Evolutionary conservation across 2,329 filamentous ascomycete genomes (phyloP).

Genomic region (Penicillium frequentans): DNA sequence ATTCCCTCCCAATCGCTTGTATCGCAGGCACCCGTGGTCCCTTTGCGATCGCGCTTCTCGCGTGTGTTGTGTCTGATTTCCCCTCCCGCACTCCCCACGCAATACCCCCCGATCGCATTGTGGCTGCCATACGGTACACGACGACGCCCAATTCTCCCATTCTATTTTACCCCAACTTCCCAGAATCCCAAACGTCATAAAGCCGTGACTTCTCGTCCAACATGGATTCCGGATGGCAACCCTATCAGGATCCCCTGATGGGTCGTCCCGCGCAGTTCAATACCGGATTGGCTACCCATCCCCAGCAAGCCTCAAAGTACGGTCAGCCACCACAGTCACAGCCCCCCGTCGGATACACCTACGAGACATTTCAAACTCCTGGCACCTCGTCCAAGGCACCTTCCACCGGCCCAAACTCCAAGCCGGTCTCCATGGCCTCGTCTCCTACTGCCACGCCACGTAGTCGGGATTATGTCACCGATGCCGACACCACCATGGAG

Average conservation of each 20-base stretch:
- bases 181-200: background rate
- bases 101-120: constrained; percentile 32
- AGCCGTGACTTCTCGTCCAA: background rate
- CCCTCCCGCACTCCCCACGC: constrained; percentile 23
- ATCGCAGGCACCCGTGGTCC: constrained; percentile 15
- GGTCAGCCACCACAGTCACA: constrained; percentile 48
- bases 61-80: constrained; percentile 26
- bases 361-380: constrained; percentile 64
- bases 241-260: constrained; percentile 63
- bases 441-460: constrained; percentile 61
- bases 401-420: constrained; percentile 42
- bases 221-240: constrained; percentile 64
- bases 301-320: constrained; percentile 53
- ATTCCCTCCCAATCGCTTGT: constrained; percentile 10
- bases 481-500: constrained; percentile 81
- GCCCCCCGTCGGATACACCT: constrained; percentile 63
- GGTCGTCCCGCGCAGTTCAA: constrained; percentile 66
- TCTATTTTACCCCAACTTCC: constrained; percentile 4
- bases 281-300: constrained; percentile 51
- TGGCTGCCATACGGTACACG: constrained; percentile 26
- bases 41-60: constrained; percentile 27
- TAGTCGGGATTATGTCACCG: constrained; percentile 64
- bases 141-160: constrained; percentile 12
- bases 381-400: constrained; percentile 33
- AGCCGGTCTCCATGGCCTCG: constrained; percentile 55